Percentiles rank a stretch among this genome's conserved stretches.
Evolutionary conservation across 495 filamentous ascomycete genomes (phyloP).

Genomic region (Massariosphaeria phaeospora): DNA sequence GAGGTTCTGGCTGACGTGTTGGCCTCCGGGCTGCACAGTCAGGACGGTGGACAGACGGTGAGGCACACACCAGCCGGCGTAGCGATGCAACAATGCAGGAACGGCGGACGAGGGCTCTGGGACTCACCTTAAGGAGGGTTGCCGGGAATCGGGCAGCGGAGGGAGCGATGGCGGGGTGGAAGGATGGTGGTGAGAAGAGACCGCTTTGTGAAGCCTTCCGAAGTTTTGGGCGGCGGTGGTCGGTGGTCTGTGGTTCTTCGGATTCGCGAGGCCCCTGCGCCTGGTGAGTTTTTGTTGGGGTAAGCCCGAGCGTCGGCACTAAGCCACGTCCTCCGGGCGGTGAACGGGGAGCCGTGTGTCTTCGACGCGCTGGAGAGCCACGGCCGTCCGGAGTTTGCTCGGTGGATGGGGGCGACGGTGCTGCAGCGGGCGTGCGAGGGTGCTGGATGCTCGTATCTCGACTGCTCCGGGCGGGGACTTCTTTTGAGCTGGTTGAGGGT

Average conservation of each 20-base stretch:
- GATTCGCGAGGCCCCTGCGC: conserved; percentile 8
- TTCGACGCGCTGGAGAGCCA: background rate
- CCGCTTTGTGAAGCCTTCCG: conserved; percentile 23
- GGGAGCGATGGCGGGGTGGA: background rate
- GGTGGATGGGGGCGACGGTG: too few species aligned
- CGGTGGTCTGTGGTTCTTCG: too few species aligned
- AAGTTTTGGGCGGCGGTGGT: conserved; percentile 24
- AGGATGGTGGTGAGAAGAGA: conserved; percentile 11
- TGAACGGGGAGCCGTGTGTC: conserved; percentile 27
- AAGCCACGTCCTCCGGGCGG: background rate
- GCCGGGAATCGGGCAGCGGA: background rate
- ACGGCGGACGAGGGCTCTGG: background rate
- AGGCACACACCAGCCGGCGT: background rate
- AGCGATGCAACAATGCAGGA: conserved; percentile 1
- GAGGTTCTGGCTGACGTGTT: conserved; percentile 26
- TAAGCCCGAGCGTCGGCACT: conserved; percentile 10
- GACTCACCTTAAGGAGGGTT: background rate
- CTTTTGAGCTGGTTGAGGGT: background rate
- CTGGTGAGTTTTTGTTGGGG: conserved; percentile 28
- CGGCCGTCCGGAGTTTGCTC: too few species aligned
- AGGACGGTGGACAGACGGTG: background rate
- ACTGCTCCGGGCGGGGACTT: background rate
- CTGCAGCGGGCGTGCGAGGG: background rate
- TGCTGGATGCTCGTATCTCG: too few species aligned
- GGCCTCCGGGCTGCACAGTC: conserved; percentile 1